Evolutionary conservation across 345 rosid genomes (phyloP).

Genomic region (Sisymbrium altissimum): DNA sequence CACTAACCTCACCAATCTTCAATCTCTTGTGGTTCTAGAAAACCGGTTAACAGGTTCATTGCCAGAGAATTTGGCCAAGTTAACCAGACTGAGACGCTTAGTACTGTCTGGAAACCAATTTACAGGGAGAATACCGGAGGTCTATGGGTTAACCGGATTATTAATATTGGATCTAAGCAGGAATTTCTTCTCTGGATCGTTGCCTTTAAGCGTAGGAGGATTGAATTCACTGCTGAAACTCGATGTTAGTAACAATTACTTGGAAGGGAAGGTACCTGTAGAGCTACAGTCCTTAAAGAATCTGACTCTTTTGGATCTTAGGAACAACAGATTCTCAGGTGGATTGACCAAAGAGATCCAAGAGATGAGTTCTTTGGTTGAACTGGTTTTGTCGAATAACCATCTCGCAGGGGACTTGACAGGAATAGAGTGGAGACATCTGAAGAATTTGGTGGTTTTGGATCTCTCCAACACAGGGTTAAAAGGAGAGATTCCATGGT

Average conservation of each 20-base stretch:
- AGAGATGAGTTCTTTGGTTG: slow-evolving; percentile 61
- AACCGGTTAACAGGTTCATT: slow-evolving; percentile 61
- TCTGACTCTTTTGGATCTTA: slow-evolving; percentile 69
- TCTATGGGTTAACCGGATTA: slow-evolving; percentile 48
- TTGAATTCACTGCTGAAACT: slow-evolving; percentile 72
- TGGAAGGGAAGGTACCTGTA: slow-evolving; percentile 51
- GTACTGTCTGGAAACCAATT: slow-evolving; percentile 69
- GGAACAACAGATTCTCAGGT: slow-evolving; percentile 71
- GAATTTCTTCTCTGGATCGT: slow-evolving; percentile 60
- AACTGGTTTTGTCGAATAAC: slow-evolving; percentile 62
- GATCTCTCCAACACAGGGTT: slow-evolving; percentile 63
- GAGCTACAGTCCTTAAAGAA: slow-evolving; percentile 54
- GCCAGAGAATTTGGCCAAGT: slow-evolving; percentile 49
- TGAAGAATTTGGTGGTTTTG: slow-evolving; percentile 54
- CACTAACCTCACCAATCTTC: slow-evolving; percentile 54
- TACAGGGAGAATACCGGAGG: slow-evolving; percentile 56
- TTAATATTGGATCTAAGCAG: slow-evolving; percentile 77
- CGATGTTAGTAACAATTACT: slow-evolving; percentile 68
- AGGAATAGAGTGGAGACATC: slow-evolving; percentile 49
- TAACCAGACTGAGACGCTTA: slow-evolving; percentile 57
- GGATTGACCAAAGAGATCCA: slow-evolving; percentile 54
- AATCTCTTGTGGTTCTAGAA: slow-evolving; percentile 69
- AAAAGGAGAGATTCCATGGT: slow-evolving; percentile 58
- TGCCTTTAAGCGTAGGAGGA: slow-evolving; percentile 54
- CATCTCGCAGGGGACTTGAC: slow-evolving; percentile 53